phyloP scores from a whole-genome alignment of 495 filamentous ascomycete genomes.

The Penicillium bovifimosum region DNA sequence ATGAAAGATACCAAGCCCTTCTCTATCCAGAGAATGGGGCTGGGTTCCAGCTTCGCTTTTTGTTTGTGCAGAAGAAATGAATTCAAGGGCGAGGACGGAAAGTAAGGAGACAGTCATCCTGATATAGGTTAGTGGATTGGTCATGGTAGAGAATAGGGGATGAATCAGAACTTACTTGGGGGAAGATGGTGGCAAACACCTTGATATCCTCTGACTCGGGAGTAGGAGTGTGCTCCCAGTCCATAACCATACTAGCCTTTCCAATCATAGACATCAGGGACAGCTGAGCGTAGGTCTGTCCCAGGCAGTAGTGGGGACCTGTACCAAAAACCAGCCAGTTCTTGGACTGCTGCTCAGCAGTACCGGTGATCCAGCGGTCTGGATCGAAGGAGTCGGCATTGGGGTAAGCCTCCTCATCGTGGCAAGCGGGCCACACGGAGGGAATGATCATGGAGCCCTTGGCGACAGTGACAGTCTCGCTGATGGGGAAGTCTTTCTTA shows the following conservation, averaged over 20 bases:
- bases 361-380: constrained; percentile 87
- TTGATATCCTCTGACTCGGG: constrained; percentile 85
- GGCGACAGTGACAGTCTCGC: constrained; percentile 77
- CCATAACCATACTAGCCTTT: constrained; percentile 83
- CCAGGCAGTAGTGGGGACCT: constrained; percentile 94
- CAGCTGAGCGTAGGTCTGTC: constrained; percentile 86
- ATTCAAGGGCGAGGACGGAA: constrained; percentile 40
- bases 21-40: constrained; percentile 19
- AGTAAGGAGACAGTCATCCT: constrained; percentile 42
- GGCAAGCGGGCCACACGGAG: constrained; percentile 81
- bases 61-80: constrained; percentile 10
- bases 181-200: constrained; percentile 98
- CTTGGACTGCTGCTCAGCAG: constrained; percentile 87
- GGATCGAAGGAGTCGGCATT: constrained; percentile 82
- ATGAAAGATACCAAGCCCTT: constrained; percentile 15
- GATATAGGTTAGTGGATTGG: constrained; percentile 15
- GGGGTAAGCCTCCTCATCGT: constrained; percentile 89
- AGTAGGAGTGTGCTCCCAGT: constrained; percentile 88
- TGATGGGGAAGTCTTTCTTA: constrained; percentile 95
- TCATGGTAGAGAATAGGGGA: neutral
- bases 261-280: constrained; percentile 90
- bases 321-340: constrained; percentile 98
- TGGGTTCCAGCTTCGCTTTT: constrained; percentile 21
- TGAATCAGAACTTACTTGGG: constrained; percentile 60
- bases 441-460: constrained; percentile 96